Base-by-base conservation (phyloP, 768 basidiomycete genomes). In the Russula abietina region DNA sequence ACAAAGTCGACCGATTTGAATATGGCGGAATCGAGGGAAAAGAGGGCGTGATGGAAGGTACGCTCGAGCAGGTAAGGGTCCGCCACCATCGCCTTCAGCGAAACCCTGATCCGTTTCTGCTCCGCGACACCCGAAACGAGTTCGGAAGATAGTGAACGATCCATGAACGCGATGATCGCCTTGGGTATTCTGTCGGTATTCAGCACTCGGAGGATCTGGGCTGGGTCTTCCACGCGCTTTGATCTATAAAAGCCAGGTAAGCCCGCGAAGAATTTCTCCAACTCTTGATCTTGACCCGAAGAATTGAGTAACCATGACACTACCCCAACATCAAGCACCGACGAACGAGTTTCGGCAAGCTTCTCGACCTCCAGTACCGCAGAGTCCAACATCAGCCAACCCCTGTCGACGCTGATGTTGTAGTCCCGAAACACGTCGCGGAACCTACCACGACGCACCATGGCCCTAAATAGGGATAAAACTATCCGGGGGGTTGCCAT, bases 201-300 rank as follows among this genome's bases (percentile, higher is more conserved):
- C 3, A 49, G 30, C 9, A 22, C 24, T 24, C 41, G 24, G 33
- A 62, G 43, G 19, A 58, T 51, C 19, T 52, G 26, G 7, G 61
- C 30, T 3, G 48, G 55, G n/a, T 53, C 43, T 46, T 57, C 41
- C 24, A 62, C 50, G 12, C n/a, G 41, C 3, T 51, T 58, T n/a
- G 61, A 62, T 7, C 16, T 30, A n/a, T 62, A 62, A n/a, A 62
- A 62, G 12, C n/a, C 28, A 4, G 61, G 61, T 26, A 62, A 24
- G n/a, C 56, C 57, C 2, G 43, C 43, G n/a, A 62, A 17, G 45
- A 62, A 62, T 16, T 53, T 32, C 28, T 53, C 50, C 56, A 62
- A 19, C 7, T 62, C 51, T 36, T 62, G 50, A 19, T 62, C 61
- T 14, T 51, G 32, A 28, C 10, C 36, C 32, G 58, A 22, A 30